These are phyloP conservation scores for Mucor velutinosus DNA, from an alignment of 371 early-diverging fungal species.

Conservation along the genomic window DNA sequence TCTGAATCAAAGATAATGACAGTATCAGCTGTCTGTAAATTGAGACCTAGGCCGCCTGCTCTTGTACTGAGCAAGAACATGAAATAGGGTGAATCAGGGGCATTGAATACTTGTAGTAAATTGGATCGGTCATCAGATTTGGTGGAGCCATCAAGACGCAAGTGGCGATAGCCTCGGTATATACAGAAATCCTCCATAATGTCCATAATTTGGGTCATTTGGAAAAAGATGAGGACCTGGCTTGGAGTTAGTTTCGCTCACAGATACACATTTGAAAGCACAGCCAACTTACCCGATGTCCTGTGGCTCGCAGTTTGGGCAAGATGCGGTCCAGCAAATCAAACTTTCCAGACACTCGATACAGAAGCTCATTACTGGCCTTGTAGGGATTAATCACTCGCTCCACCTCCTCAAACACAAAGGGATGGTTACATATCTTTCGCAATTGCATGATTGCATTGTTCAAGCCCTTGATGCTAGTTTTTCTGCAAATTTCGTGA, in stretches of 20 bases:
- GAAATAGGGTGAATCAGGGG: slow-evolving; percentile 80
- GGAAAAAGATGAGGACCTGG: slow-evolving; percentile 96
- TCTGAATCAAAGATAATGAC: slow-evolving; percentile 99
- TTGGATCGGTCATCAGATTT: slow-evolving; percentile 90
- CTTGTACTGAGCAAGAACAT: slow-evolving; percentile 98
- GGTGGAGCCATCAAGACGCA: slow-evolving; percentile 97
- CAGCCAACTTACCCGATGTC: slow-evolving; percentile 75
- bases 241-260: neutral
- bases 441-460: slow-evolving; percentile 99
- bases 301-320: slow-evolving; percentile 84
- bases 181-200: slow-evolving; percentile 96
- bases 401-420: slow-evolving; percentile 97
- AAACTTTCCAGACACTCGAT: slow-evolving; percentile 95
- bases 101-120: slow-evolving; percentile 86
- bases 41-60: slow-evolving; percentile 99
- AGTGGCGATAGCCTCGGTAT: slow-evolving; percentile 75
- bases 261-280: neutral
- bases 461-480: slow-evolving; percentile 84
- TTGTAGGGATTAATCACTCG: slow-evolving; percentile 70
- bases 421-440: slow-evolving; percentile 99
- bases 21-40: slow-evolving; percentile 99
- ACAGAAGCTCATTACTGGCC: slow-evolving; percentile 62
- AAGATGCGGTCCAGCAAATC: slow-evolving; percentile 96
- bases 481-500: slow-evolving; percentile 38
- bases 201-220: slow-evolving; percentile 99